Conservation (phyloP, 306 rosid species). For the Lathyrus oleraceus region DNA sequence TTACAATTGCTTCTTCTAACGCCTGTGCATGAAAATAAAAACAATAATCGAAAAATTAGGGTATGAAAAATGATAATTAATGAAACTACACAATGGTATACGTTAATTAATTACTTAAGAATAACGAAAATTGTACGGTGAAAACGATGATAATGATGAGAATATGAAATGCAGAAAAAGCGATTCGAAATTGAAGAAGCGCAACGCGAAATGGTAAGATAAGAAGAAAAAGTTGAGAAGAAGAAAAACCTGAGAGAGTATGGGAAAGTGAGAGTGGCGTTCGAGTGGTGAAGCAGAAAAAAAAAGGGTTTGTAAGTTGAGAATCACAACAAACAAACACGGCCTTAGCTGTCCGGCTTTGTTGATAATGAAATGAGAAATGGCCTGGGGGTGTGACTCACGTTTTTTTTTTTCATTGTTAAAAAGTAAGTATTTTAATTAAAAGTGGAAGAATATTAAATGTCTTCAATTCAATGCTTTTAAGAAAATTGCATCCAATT, state of each 20-base stretch:
- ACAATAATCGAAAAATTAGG: constrained; percentile 30
- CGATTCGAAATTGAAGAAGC: neutral
- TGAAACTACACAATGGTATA: neutral
- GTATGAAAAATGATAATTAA: neutral
- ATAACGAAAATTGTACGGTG: neutral
- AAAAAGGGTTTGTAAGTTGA: neutral
- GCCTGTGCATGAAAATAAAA: constrained; percentile 45
- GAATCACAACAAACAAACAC: too few species aligned
- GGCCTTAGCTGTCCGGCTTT: constrained; percentile 5
- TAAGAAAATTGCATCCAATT: too few species aligned
- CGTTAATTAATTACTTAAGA: neutral
- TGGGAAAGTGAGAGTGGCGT: constrained; percentile 29
- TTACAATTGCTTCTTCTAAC: constrained; percentile 41
- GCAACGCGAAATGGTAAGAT: neutral
- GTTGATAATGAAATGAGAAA: constrained; percentile 28
- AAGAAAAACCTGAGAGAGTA: constrained; percentile 34
- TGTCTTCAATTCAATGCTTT: too few species aligned
- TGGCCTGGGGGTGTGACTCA: neutral
- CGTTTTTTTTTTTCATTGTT: neutral
- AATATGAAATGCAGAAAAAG: neutral
- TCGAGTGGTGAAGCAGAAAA: constrained; percentile 32
- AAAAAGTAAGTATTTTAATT: too few species aligned
- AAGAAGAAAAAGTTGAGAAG: neutral
- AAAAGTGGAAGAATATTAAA: too few species aligned
- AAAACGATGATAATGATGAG: neutral